Conservation (phyloP, 2,329 filamentous ascomycete species). For the Monosporascus sp. region DNA sequence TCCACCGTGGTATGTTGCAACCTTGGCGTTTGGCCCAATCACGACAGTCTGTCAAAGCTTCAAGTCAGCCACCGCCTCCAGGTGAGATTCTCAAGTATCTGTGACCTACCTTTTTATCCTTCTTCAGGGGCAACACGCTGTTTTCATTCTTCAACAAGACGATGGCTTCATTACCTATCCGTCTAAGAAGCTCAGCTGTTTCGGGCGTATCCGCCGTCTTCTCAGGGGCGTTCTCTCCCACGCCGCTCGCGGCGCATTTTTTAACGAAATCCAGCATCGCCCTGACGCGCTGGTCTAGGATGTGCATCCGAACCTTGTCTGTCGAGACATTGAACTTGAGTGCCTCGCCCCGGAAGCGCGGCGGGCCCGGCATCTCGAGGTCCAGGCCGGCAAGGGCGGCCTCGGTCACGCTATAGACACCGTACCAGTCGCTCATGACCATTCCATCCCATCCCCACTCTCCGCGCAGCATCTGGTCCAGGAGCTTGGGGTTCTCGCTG, state of each 20-base stretch:
- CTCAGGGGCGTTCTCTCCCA: slow-evolving; percentile 51
- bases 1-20: slow-evolving; percentile 55
- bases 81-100: neutral
- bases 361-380: slow-evolving; percentile 55
- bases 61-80: neutral
- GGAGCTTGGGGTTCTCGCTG: slow-evolving; percentile 46
- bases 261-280: slow-evolving; percentile 56
- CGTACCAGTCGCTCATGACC: slow-evolving; percentile 57
- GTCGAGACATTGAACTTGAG: slow-evolving; percentile 48
- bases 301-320: slow-evolving; percentile 49
- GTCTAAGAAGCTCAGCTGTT: slow-evolving; percentile 57
- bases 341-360: slow-evolving; percentile 44
- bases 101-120: slow-evolving; percentile 46
- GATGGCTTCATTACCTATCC: slow-evolving; percentile 62
- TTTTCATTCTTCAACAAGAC: slow-evolving; percentile 70
- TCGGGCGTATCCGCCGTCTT: slow-evolving; percentile 52
- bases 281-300: slow-evolving; percentile 53
- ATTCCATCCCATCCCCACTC: slow-evolving; percentile 55
- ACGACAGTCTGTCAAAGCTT: slow-evolving; percentile 39
- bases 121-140: slow-evolving; percentile 56
- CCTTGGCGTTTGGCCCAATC: slow-evolving; percentile 53
- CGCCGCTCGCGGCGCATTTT: slow-evolving; percentile 45
- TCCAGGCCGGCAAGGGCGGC: slow-evolving; percentile 48
- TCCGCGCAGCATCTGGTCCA: slow-evolving; percentile 45
- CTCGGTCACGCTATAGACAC: slow-evolving; percentile 49